Base-by-base conservation (phyloP, 73 alveolate species). In the Paramecium bursaria region DNA sequence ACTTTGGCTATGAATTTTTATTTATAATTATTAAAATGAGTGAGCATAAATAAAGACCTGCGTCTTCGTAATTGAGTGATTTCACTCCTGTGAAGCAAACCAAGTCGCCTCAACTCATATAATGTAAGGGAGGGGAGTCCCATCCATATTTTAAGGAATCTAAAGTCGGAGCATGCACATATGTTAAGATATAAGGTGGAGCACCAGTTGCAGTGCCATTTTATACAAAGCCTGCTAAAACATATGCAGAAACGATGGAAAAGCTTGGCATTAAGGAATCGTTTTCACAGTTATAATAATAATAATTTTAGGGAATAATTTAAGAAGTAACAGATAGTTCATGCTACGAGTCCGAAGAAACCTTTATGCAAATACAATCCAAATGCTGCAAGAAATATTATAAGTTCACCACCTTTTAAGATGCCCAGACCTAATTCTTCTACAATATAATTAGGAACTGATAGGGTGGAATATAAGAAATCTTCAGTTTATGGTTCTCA, bases 201-300 rank as follows among this genome's bases (percentile, higher is more conserved):
- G 82, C 53, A 33, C 88, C 88, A 2, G 53, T 50, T 21, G 88
- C 88, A 31, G 60, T 77, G 10, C 88, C 88, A 11, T 77, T 15
- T 39, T 77, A 47, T 54, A 39, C 46, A 53, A 53, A 48, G 47
- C 82, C 88, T 14, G 17, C 42, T 11, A 53, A 53, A 39, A 77
- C 88, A 3, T 77, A 35, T 17, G 88, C 88, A 4, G 88, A 77
- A 61, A 10, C 15, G 21, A 61, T 61, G 80, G 55, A 5, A 13
- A 61, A 61, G 42, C 17, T 61, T 13, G 80, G 80, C 14, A 39
- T 61, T 61, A 61, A 61, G 31, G 80, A 61, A 35, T 35, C 57
- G 21, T 17, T 61, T 6, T 61, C 80, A 3, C 42, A 61, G 80
- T 61, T 35, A 23, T 26, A 61, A 39, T 33, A n/a, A 15, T 6